Evolutionary conservation across 2,329 filamentous ascomycete species (phyloP), one percentile per base, ranked within the genome.

Genomic region (Fusarium longipes): DNA sequence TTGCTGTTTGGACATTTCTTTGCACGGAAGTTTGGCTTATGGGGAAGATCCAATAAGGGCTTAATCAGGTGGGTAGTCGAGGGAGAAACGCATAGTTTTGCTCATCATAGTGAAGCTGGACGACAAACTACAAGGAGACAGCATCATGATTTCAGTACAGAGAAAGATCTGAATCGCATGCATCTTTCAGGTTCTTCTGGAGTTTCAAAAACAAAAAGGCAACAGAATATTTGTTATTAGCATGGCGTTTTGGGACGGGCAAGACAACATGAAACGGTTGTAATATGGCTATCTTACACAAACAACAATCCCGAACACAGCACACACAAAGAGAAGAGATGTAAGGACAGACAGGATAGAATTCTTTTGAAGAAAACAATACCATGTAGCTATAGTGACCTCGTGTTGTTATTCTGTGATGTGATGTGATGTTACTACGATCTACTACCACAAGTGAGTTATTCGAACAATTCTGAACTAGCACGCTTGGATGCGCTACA

Each of bases 221-320:
- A 60, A 36, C 54, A 58, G 55, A 68, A 35, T 24, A 63, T 57
- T 57, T 36, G 38, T 58, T 39, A 51, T 64, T 59, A 63, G 67
- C 67, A 70, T 57, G 66, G 66, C 66, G 66, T 69, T 69, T 67
- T 55, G 36, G 66, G 50, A 36, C 30, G 66, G 66, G 33, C 30
- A 54, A 47, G 43, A 38, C 53, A 64, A 43, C 47, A 38, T 47
- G 56, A 47, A 51, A 42, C 44, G 49, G 39, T 53, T 59, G 43
- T 44, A 44, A 27, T 40, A 40, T 38, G 55, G 43, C 15, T 58
- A 24, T 27, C 33, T 51, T 50, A 68, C 36, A 45, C 38, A 48
- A 17, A 54, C 32, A 39, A 30, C 20, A 52, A 54, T 43, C 30
- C 47, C 33, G 35, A 51, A 30, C 44, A 51, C 40, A 48, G 43